Conservation (phyloP, 371 early-diverging fungal species). For the Parasitella parasitica region DNA sequence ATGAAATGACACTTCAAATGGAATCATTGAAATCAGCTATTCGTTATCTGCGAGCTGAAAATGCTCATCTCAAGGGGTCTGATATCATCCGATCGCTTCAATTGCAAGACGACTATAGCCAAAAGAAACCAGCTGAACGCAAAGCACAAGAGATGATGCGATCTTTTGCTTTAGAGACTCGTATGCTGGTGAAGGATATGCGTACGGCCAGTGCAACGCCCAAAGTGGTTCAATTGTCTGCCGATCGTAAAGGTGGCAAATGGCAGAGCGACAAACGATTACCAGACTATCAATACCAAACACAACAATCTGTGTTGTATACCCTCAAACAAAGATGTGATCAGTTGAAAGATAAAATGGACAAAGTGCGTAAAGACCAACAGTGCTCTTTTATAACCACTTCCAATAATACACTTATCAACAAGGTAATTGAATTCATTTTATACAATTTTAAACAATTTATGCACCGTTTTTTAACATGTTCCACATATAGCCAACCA, state of each 20-base stretch:
- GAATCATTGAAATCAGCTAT: slow-evolving; percentile 74
- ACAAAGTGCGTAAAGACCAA: slow-evolving; percentile 23
- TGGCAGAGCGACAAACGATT: slow-evolving; percentile 63
- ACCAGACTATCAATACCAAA: slow-evolving; percentile 70
- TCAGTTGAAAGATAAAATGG: slow-evolving; percentile 49
- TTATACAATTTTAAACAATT: too few species aligned
- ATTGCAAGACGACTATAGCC: slow-evolving; percentile 14
- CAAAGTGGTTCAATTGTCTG: slow-evolving; percentile 43
- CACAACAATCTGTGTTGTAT: slow-evolving; percentile 68
- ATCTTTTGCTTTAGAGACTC: slow-evolving; percentile 34
- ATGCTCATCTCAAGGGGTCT: slow-evolving; percentile 70
- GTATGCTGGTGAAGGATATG: slow-evolving; percentile 46
- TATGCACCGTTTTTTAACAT: too few species aligned
- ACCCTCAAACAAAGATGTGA: slow-evolving; percentile 62
- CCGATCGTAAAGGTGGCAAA: slow-evolving; percentile 24
- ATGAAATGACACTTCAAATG: slow-evolving; percentile 32
- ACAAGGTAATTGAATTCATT: too few species aligned
- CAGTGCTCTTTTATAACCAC: not conserved
- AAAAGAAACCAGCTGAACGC: slow-evolving; percentile 11
- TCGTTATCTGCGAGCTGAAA: slow-evolving; percentile 78
- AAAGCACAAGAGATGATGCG: slow-evolving; percentile 49
- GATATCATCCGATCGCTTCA: slow-evolving; percentile 46
- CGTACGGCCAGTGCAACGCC: slow-evolving; percentile 55
- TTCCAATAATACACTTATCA: not conserved
- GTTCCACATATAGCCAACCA: not conserved